Base-by-base conservation (phyloP, 345 rosid genomes). In the Erodium maritimum region DNA sequence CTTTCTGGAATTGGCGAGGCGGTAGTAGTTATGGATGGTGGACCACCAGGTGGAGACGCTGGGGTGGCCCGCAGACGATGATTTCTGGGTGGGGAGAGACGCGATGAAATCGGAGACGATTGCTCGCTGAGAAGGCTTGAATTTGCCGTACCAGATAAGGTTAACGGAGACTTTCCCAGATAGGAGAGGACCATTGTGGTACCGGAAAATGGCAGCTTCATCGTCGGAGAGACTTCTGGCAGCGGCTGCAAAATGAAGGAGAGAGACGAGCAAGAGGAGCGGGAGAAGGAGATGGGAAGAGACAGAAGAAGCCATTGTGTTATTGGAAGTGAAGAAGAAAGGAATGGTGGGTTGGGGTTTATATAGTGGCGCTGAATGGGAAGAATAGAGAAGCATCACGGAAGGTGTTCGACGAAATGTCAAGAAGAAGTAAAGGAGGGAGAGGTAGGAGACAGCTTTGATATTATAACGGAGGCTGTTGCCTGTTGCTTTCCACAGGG, bases 161-260 rank as follows among this genome's bases (percentile, higher is more conserved):
- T 86, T 84, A 55, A 89, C 58, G 1, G 91, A 65, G 59, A 89
- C 78, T 58, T 81, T 79, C 6, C 96, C 96, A 37, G 80, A 70
- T 53, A 89, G 91, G 55, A 89, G 96, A 58, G 90, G 83, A 2
- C 96, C 96, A 23, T 78, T 77, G 75, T 86, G 96, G 80, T 89
- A 86, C 24, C 48, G 62, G 61, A 89, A n/a, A n/a, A n/a, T n/a
- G 46, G 46, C 13, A 5, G 5, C 7, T 37, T 37, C 46, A 13
- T 5, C 5, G 46, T 37, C 46, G 13, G 46, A 5, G 46, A 37
- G 46, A 5, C 7, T 5, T 13, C 46, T 37, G 46, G 46, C 46
- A 5, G 46, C 46, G 13, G 7, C 5, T 5, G 46, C 13, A 13
- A 37, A 37, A 37, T 37, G 46, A 37, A 37, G 13, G 5, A 37